phyloP scores from a whole-genome alignment of 352 stramenopile genomes.

The Phytophthora tentaculata region DNA sequence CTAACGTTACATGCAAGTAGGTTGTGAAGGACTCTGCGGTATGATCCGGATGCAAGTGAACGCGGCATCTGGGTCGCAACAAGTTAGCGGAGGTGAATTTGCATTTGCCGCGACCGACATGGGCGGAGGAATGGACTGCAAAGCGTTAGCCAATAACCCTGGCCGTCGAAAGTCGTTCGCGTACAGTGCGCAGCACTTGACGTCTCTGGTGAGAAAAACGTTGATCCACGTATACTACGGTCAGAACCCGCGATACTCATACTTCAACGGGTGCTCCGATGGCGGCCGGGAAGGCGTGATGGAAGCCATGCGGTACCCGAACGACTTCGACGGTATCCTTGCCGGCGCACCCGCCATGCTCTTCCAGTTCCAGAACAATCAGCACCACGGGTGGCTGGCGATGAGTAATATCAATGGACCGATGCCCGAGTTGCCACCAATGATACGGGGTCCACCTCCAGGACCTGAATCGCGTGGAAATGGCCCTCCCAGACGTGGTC shows the following conservation, averaged over 20 bases:
- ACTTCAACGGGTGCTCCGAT: conserved; percentile 53
- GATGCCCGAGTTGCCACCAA: conserved; percentile 27
- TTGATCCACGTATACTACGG: conserved; percentile 46
- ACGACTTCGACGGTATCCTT: conserved; percentile 46
- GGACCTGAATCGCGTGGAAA: conserved; percentile 5
- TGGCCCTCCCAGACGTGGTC: conserved; percentile 1
- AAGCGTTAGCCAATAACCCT: conserved; percentile 32
- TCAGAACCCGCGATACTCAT: conserved; percentile 39
- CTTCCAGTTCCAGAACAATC: conserved; percentile 48
- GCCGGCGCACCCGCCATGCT: conserved; percentile 44
- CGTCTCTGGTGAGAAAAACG: conserved; percentile 41
- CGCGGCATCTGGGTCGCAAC: conserved; percentile 27
- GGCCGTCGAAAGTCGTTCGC: conserved; percentile 37
- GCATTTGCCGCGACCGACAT: conserved; percentile 42
- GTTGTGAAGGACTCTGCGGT: conserved; percentile 46
- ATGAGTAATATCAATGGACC: conserved; percentile 38
- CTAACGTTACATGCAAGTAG: conserved; percentile 50
- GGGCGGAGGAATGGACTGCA: conserved; percentile 38
- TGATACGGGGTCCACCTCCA: conserved; percentile 20
- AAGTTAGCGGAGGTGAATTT: conserved; percentile 38
- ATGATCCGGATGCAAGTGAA: conserved; percentile 36
- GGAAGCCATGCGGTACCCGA: conserved; percentile 43
- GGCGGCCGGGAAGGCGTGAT: conserved; percentile 47
- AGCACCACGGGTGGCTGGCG: conserved; percentile 43
- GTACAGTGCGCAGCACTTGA: conserved; percentile 44